Base-by-base conservation (phyloP, 1,284 basidiomycete genomes). In the Exobasidium cylindrosporum region DNA sequence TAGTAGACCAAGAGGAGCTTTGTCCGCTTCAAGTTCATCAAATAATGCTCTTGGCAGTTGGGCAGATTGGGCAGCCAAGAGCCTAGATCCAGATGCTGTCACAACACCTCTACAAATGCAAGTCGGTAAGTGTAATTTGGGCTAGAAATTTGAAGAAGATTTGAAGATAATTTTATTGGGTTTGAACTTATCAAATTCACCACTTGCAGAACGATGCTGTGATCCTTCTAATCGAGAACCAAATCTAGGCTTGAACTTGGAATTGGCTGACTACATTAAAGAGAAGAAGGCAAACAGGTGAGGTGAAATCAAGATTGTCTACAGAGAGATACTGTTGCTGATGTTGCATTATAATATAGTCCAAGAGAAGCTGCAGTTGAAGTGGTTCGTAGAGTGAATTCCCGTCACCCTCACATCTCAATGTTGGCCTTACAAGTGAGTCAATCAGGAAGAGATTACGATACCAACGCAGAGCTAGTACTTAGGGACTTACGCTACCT, bases 251-350 rank as follows among this genome's bases (percentile, higher is more conserved):
- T 83, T 90, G 50, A 92, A 97, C 81, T 85, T 98, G 68, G 93
- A 97, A 81, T 87, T 98, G 50, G 92, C 92, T 30, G 92, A 95
- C 70, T 87, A 89, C 74, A 88, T 99, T 82, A 96, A 95, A 81
- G 84, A 84, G 69, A 97, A 97, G 84, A 97, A 97, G 82, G 94
- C 93, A 0, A 98, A 99, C 83, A 92, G n/a, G n/a, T n/a, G n/a
- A n/a, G n/a, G n/a, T n/a, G n/a, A n/a, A n/a, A n/a, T n/a, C n/a
- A n/a, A n/a, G n/a, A 86, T 90, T 94, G 81, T 71, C 90, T 2
- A 29, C 32, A n/a, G n/a, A n/a, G n/a, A n/a, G n/a, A n/a, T n/a
- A n/a, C n/a, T n/a, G n/a, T n/a, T n/a, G n/a, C n/a, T n/a, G n/a
- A n/a, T n/a, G n/a, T n/a, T n/a, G n/a, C n/a, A n/a, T n/a, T n/a